phyloP scores from a whole-genome alignment of 768 basidiomycete genomes.

The Leccinellum albellum region DNA sequence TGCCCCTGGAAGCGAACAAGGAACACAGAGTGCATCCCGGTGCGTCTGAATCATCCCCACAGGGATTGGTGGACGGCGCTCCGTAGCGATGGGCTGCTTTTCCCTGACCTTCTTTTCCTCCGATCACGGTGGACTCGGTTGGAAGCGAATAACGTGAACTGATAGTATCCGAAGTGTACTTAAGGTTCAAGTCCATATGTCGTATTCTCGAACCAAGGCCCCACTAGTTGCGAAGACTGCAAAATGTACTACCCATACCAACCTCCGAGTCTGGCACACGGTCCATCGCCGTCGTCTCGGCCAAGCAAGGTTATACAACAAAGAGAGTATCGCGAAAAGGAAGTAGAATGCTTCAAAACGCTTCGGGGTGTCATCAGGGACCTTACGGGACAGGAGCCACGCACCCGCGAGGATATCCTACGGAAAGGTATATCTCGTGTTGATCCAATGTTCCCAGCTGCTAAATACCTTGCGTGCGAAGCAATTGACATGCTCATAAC shows the following conservation, averaged over 20 bases:
- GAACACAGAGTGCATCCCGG: not conserved
- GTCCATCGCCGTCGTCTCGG: not conserved
- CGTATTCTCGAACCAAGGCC: not conserved
- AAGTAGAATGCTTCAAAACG: constrained; percentile 12
- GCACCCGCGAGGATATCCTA: constrained; percentile 19
- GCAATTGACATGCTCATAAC: constrained; percentile 7
- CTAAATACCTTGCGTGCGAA: constrained; percentile 4
- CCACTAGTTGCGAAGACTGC: not conserved
- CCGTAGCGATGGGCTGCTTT: not conserved
- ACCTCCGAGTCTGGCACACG: not conserved
- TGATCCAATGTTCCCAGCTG: not conserved
- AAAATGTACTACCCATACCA: constrained; percentile 1
- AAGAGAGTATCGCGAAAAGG: constrained; percentile 22
- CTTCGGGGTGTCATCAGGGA: constrained; percentile 16
- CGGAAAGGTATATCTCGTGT: constrained; percentile 10
- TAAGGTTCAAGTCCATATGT: not conserved
- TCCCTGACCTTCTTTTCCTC: not conserved
- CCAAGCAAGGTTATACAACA: constrained; percentile 15
- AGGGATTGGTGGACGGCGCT: not conserved
- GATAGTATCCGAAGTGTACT: not conserved
- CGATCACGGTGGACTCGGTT: not conserved
- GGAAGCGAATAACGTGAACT: not conserved
- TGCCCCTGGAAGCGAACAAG: not conserved
- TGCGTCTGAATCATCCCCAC: not conserved
- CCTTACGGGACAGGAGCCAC: constrained; percentile 9